Percentiles rank a stretch among this genome's conserved stretches.
Conservation (phyloP, 2,329 filamentous ascomycete species). For the Aspergillus udagawae region DNA sequence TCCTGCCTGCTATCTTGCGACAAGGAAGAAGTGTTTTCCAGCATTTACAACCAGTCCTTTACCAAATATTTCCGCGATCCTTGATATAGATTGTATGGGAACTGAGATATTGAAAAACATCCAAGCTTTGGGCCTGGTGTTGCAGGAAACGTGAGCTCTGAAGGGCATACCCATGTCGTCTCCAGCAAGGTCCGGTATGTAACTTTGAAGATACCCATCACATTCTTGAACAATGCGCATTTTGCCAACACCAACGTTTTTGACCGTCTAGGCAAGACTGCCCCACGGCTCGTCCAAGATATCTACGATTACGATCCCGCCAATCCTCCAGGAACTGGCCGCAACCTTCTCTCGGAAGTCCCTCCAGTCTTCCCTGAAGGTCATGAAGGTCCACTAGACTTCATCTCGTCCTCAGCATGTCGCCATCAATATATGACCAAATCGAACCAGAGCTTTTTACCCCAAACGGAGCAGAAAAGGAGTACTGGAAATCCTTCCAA, state of each 20-base stretch:
- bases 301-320: constrained; percentile 42
- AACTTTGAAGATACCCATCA: neutral
- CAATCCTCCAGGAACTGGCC: constrained; percentile 42
- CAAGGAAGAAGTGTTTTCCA: neutral
- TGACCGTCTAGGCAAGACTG: constrained; percentile 44
- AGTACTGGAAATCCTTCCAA: constrained; percentile 49
- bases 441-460: constrained; percentile 49
- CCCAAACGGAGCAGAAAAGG: constrained; percentile 37
- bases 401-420: constrained; percentile 47
- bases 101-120: neutral
- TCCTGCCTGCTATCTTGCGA: constrained; percentile 14
- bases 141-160: constrained; percentile 11
- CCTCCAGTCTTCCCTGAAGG: constrained; percentile 48
- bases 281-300: constrained; percentile 47
- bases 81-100: constrained; percentile 8
- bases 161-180: constrained; percentile 27
- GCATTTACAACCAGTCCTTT: neutral
- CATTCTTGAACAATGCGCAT: neutral
- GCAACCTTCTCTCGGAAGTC: constrained; percentile 56
- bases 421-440: constrained; percentile 59
- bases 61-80: neutral
- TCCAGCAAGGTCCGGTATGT: constrained; percentile 32
- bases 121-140: constrained; percentile 5
- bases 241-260: neutral
- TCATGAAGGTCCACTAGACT: constrained; percentile 32